Conservation (phyloP, 2,329 filamentous ascomycete species). For the Trichoderma asperellum region DNA sequence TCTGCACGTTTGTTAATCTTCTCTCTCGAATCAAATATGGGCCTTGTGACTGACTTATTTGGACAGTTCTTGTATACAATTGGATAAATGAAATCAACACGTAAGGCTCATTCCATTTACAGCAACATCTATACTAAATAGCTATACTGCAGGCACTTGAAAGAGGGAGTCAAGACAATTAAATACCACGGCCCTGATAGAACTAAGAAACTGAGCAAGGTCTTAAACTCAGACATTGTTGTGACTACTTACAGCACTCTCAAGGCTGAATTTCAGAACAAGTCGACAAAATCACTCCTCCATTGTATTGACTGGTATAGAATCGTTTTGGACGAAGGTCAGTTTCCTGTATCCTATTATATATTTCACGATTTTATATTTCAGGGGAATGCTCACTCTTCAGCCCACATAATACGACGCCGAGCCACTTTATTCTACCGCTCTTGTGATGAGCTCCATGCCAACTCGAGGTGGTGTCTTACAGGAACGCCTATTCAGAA, state of each 20-base stretch:
- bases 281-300: constrained; percentile 31
- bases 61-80: constrained; percentile 45
- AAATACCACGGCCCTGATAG: constrained; percentile 46
- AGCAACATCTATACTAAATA: neutral
- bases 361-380: neutral
- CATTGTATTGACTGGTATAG: constrained; percentile 48
- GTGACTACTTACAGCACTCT: constrained; percentile 55
- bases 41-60: constrained; percentile 25
- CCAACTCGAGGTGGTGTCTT: constrained; percentile 56
- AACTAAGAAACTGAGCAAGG: constrained; percentile 32
- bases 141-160: constrained; percentile 39
- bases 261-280: constrained; percentile 39
- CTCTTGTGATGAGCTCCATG: constrained; percentile 47
- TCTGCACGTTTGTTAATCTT: constrained; percentile 44
- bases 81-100: constrained; percentile 46
- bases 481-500: constrained; percentile 61
- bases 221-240: constrained; percentile 47
- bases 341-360: neutral
- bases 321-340: constrained; percentile 53
- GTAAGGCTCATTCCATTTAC: constrained; percentile 34
- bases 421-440: constrained; percentile 50
- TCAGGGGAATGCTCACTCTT: too few relatives aligned
- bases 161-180: constrained; percentile 36
- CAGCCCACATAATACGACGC: constrained; percentile 57
- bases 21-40: neutral